These are phyloP conservation scores for Elaeis guineensis DNA, from an alignment of 176 grass and related monocot species.

Conservation along the genomic window DNA sequence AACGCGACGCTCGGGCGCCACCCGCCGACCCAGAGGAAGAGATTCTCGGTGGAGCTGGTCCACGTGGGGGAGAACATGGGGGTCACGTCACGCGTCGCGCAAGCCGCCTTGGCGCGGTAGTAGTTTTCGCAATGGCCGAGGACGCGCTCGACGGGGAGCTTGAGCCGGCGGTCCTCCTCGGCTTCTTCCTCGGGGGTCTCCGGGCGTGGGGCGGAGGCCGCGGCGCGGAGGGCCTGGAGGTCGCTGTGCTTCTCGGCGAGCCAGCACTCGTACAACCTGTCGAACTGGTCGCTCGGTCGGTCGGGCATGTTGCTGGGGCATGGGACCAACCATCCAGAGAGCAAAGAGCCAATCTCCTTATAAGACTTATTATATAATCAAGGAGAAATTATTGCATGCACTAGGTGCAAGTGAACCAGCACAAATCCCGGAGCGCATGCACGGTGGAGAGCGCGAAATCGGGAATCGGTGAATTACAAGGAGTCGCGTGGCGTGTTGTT, in stretches of 20 bases:
- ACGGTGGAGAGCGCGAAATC: too few relatives aligned
- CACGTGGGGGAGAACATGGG: conserved; percentile 61
- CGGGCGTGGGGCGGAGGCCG: conserved; percentile 36
- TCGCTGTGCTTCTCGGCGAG: conserved; percentile 49
- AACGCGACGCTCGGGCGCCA: conserved; percentile 60
- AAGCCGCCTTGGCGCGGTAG: conserved; percentile 46
- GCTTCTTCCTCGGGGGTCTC: neutral
- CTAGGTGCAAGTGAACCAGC: too few relatives aligned
- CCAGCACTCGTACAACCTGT: conserved; percentile 43
- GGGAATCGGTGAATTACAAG: too few relatives aligned
- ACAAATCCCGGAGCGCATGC: too few relatives aligned
- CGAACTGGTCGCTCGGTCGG: conserved; percentile 6
- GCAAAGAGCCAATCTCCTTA: too few relatives aligned
- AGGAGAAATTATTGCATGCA: too few relatives aligned
- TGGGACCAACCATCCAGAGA: too few relatives aligned
- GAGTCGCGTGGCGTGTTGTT: too few relatives aligned
- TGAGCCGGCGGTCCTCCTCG: conserved; percentile 7
- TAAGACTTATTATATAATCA: too few relatives aligned
- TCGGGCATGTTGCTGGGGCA: too few relatives aligned
- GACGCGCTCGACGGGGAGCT: conserved; percentile 26
- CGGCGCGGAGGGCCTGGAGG: conserved; percentile 40
- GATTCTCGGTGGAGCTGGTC: conserved; percentile 65
- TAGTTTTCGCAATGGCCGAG: conserved; percentile 71
- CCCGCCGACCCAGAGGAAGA: conserved; percentile 73
- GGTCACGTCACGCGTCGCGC: conserved; percentile 27